phyloP scores from a whole-genome alignment of 257 asterid species.

The Solanum lycopersicoides region DNA sequence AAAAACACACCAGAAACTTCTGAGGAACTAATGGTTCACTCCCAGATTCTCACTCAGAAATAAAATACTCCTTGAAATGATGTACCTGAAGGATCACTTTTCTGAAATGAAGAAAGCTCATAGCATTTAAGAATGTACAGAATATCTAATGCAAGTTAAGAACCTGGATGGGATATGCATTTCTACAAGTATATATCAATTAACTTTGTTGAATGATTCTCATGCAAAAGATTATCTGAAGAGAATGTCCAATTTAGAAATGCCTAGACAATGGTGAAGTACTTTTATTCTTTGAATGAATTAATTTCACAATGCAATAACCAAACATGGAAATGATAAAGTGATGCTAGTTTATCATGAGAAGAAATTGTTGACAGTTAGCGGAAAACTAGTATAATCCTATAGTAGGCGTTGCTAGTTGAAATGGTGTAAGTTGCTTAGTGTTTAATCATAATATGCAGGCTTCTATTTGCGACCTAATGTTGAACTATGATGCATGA shows the following conservation, averaged over 20 bases:
- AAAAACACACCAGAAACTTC: not conserved
- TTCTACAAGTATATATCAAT: not conserved
- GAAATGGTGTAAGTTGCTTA: not conserved
- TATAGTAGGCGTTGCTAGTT: not conserved
- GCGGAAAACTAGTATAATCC: not conserved
- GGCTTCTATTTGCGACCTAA: not conserved
- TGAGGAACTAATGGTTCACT: not conserved
- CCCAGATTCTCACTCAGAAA: not conserved
- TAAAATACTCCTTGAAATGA: not conserved
- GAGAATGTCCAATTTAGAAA: not conserved
- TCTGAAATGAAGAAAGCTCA: slow-evolving; percentile 1
- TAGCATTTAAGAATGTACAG: not conserved
- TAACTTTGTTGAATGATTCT: not conserved
- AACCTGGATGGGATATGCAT: not conserved
- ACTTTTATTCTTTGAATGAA: not conserved
- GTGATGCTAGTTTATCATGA: not conserved
- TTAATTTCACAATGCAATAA: not conserved
- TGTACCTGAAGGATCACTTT: not conserved
- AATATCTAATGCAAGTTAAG: not conserved
- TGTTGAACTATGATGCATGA: not conserved
- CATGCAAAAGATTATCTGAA: not conserved
- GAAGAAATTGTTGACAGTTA: not conserved
- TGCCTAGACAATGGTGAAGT: not conserved
- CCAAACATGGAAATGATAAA: not conserved
- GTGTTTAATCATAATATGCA: not conserved